Evolutionary conservation across 345 rosid species (phyloP).

Genomic region (Pistacia atlantica): DNA sequence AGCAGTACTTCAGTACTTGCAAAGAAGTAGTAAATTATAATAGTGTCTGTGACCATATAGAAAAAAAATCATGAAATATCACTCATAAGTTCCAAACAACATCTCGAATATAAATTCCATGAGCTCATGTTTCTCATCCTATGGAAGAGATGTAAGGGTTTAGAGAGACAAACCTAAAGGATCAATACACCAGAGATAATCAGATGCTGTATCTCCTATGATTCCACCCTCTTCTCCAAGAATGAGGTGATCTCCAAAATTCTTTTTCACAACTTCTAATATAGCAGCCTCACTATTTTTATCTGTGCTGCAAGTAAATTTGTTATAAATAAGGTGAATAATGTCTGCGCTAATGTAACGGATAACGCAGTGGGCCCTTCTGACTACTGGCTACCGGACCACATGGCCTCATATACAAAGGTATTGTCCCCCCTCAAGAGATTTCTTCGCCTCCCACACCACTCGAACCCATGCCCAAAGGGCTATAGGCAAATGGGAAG

Average conservation of each 20-base stretch:
- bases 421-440: too few relatives aligned
- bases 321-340: constrained; percentile 17
- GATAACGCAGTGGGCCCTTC: too few relatives aligned
- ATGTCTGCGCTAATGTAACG: background rate
- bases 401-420: too few relatives aligned
- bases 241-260: constrained; percentile 83
- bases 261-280: constrained; percentile 72
- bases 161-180: constrained; percentile 72
- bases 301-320: constrained; percentile 72
- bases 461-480: too few relatives aligned
- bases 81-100: background rate
- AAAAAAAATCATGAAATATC: background rate
- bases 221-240: constrained; percentile 98
- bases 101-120: background rate
- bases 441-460: too few relatives aligned
- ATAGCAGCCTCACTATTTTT: constrained; percentile 90
- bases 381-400: too few relatives aligned
- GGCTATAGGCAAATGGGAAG: too few relatives aligned
- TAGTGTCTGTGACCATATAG: background rate
- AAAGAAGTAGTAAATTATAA: background rate
- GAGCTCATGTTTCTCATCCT: background rate
- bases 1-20: background rate
- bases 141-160: background rate
- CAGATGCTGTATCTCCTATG: constrained; percentile 78
- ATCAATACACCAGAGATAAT: constrained; percentile 96